Evolutionary conservation across 352 stramenopile species (phyloP), one percentile per base, ranked within the genome.

Genomic region (Globisporangium sylvaticum): DNA sequence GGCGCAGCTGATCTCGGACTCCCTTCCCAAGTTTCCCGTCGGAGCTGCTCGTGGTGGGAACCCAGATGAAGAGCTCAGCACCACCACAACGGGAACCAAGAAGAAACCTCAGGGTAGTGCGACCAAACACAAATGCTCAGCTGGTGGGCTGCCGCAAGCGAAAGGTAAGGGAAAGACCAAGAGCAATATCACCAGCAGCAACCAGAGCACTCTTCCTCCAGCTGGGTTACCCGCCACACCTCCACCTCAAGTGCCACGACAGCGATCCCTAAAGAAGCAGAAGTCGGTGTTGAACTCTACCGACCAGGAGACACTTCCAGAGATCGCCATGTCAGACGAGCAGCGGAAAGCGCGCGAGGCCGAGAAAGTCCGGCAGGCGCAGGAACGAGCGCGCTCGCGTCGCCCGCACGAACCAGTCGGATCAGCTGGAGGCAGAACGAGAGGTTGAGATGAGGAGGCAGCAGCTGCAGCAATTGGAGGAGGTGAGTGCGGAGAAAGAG

Each of bases 341-440:
- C 72, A 78, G 64, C 72, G 66, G 20, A 79, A 68, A 42, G 58
- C 80, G 53, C 64, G 69, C 1, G 73, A 79, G 22, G 29, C 64
- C 1, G 73, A 87, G 58, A 82, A 74, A 54, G 76, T 89, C 29
- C 78, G 79, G 0, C 83, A 91, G 9, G 82, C 82, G 1, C 82
- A 88, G 56, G 80, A 91, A 54, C 78, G 83, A 18, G 18, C 73
- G 75, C 6, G 82, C 82, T 0, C 66, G 84, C 22, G 64, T 91
- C 18, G 67, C 70, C 0, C 76, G 79, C 20, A 72, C 71, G 1
- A 87, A 82, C 29, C 80, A 87, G 59, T 67, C 73, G 20, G 77
- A 88, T 27, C 58, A 76, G 15, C 56, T 76, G 18, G 65, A 76
- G 2, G 55, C 68, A 15, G 65, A 72, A 32, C 71, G 61, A 25